These are phyloP conservation scores for Hymenoscyphus albidus DNA, from an alignment of 2,329 filamentous ascomycete genomes.

Conservation along the genomic window DNA sequence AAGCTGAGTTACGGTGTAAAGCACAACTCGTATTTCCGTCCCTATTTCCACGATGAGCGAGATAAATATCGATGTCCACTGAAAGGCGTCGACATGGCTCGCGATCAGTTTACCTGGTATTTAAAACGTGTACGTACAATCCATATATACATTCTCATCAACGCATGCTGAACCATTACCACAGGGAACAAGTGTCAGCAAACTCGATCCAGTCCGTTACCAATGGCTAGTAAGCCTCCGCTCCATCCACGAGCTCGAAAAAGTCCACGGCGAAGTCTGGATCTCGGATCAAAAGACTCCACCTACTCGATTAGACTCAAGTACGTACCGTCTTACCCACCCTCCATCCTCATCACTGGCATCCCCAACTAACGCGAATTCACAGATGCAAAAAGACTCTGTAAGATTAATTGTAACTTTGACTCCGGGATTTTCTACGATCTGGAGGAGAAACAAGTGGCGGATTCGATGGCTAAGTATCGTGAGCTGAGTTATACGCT, in stretches of 20 bases:
- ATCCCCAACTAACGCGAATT: too few species aligned
- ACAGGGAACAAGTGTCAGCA: conserved; percentile 6
- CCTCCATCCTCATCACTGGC: too few species aligned
- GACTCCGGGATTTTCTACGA: background rate
- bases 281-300: background rate
- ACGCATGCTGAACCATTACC: background rate
- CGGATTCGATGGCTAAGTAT: too few species aligned
- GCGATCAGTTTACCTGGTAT: conserved; percentile 8
- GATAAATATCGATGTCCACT: conserved; percentile 4
- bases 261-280: conserved; percentile 4
- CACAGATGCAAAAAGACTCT: too few species aligned
- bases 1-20: background rate
- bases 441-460: background rate
- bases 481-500: background rate
- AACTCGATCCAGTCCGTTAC: conserved; percentile 2
- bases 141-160: background rate
- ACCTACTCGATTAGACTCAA: too few species aligned
- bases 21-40: background rate
- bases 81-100: background rate
- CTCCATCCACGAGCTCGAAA: background rate
- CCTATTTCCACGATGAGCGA: background rate
- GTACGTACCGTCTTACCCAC: too few species aligned
- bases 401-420: background rate
- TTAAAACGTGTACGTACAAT: conserved; percentile 3
- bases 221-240: background rate